Evolutionary conservation across 2,329 filamentous ascomycete genomes (phyloP).

Genomic region (Massarina eburnea): DNA sequence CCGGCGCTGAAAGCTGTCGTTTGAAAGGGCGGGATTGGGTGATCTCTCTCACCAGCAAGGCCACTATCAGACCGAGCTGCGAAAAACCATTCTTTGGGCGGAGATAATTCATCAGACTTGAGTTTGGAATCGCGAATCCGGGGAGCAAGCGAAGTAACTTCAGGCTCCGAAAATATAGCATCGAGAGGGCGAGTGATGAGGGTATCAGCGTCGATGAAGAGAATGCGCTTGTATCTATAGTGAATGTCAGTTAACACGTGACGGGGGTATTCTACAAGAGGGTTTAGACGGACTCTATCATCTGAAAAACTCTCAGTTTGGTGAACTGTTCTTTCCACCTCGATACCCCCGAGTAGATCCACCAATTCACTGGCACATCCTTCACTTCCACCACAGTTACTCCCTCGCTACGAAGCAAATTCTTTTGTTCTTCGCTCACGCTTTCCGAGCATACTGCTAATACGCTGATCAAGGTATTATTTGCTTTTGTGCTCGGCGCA

Average conservation of each 20-base stretch:
- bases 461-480: no score
- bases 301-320: constrained; percentile 48
- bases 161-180: constrained; percentile 42
- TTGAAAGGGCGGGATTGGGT: constrained; percentile 41
- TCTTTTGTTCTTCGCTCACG: no score
- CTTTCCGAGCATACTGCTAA: no score
- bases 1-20: constrained; percentile 43
- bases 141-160: constrained; percentile 30
- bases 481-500: no score
- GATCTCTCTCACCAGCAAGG: constrained; percentile 30
- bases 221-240: constrained; percentile 45
- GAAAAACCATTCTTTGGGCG: constrained; percentile 47
- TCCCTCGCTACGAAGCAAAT: no score
- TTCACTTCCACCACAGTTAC: no score
- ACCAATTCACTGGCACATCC: no score
- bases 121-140: constrained; percentile 10
- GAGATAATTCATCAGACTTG: constrained; percentile 32
- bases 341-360: constrained; percentile 41
- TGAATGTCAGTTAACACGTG: no score
- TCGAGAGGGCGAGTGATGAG: constrained; percentile 42
- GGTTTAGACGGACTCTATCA: no score
- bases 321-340: constrained; percentile 49
- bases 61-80: constrained; percentile 39
- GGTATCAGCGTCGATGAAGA: constrained; percentile 51
- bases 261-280: no score